Evolutionary conservation across 2,329 filamentous ascomycete genomes (phyloP), one percentile per base, ranked within the genome.

Genomic region (Trichophyton schoenleinii): DNA sequence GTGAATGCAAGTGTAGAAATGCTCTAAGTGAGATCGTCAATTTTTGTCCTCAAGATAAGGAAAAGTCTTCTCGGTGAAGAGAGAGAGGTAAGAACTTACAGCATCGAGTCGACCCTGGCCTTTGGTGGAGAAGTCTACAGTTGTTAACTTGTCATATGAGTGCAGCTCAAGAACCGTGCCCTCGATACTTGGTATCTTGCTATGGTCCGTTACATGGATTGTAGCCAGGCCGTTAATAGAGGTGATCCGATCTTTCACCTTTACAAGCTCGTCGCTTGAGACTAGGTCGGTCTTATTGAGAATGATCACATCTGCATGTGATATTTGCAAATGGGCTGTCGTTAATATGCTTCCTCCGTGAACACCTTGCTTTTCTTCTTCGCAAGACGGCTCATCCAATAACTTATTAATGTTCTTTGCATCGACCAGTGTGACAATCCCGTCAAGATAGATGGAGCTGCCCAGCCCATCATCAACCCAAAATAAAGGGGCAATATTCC

Each of bases 391-490:
- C 63, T 95, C 89, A 65, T 96, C 89, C 1, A 99, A 80, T 68
- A 85, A 89, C 65, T 81, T 85, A 3, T 95, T 73, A 22, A 99
- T 88, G 68, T 97, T 96, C 76, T 94, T 95, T 36, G 91, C 92
- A 72, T 99, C 94, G 20, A 99, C 89, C 1, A 99, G 79, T 0
- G 94, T 97, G 55, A 97, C 91, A 61, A 99, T 96, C 1, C 94
- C 94, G 70, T 99, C 94, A 0, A 99, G 83, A 73, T 95, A 99
- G 68, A 99, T 96, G 42, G 87, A 91, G 73, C 91, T 96, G 6
- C 91, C 92, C 2, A 99, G 81, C 0, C 91, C 94, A 66, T 97
- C 92, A 68, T 99, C 94, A 28, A 99, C 87, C 94, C 94, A 99
- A 77, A 99, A 99, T 13, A 97, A 77, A 0, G 94, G 94, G 0